Conservation (phyloP, 2,329 filamentous ascomycete genomes). For the Elsinoe necatrix region DNA sequence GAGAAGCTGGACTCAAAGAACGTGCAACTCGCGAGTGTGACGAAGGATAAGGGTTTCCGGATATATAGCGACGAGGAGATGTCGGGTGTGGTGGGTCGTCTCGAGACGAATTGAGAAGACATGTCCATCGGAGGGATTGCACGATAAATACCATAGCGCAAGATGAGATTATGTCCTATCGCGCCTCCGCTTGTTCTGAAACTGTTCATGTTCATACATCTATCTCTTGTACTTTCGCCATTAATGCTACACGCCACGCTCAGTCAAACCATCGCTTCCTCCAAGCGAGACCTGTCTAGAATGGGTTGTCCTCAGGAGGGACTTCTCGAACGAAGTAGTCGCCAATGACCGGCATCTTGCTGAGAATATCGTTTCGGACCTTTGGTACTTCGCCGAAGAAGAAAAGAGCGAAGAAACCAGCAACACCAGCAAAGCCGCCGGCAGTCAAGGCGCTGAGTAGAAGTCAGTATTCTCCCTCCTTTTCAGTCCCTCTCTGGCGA, state of each 20-base stretch:
- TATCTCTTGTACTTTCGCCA: constrained; percentile 9
- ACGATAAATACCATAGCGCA: constrained; percentile 14
- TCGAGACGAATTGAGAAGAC: constrained; percentile 42
- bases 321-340: constrained; percentile 50
- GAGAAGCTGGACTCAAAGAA: constrained; percentile 99
- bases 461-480: background rate
- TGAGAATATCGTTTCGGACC: constrained; percentile 54
- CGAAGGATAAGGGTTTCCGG: constrained; percentile 93
- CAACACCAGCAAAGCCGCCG: constrained; percentile 48
- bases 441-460: constrained; percentile 35
- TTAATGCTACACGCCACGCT: background rate
- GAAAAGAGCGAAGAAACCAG: constrained; percentile 51
- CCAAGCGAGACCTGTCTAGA: constrained; percentile 28
- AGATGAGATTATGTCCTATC: background rate
- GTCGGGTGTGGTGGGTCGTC: constrained; percentile 79
- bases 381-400: constrained; percentile 57
- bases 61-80: constrained; percentile 99
- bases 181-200: background rate
- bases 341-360: constrained; percentile 51
- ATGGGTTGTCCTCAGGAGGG: constrained; percentile 56
- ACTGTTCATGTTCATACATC: constrained; percentile 8
- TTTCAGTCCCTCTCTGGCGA: background rate
- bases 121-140: background rate
- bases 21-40: constrained; percentile 94
- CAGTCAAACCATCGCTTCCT: background rate